Conservation (phyloP, 257 asterid species). For the Buddleja alternifolia region DNA sequence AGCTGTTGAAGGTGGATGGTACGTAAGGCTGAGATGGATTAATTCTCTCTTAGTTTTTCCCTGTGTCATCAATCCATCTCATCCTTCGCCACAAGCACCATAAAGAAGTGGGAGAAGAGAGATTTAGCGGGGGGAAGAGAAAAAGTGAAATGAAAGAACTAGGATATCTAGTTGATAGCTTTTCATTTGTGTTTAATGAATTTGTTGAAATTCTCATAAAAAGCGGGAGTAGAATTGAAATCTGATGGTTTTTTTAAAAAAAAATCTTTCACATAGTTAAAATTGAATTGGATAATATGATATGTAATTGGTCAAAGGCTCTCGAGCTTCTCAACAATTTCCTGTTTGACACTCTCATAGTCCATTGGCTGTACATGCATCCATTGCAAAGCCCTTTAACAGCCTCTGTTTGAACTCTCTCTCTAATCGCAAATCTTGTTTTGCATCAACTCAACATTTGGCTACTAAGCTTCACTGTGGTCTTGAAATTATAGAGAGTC, state of each 20-base stretch:
- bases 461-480: constrained; percentile 90
- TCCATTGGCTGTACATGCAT: constrained; percentile 38
- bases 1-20: not conserved
- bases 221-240: not conserved
- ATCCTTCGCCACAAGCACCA: too few relatives aligned
- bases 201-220: not conserved
- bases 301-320: not conserved
- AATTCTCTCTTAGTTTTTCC: too few relatives aligned
- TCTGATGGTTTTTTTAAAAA: not conserved
- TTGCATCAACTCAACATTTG: constrained; percentile 70
- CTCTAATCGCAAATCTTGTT: constrained; percentile 52
- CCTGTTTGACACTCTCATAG: constrained; percentile 38
- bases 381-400: constrained; percentile 58
- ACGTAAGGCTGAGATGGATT: not conserved
- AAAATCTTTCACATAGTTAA: not conserved
- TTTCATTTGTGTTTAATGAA: not conserved
- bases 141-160: not conserved
- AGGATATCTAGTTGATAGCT: not conserved
- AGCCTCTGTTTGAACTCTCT: constrained; percentile 49
- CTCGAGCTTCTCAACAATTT: not conserved
- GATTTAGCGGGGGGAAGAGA: too few relatives aligned
- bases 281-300: constrained; percentile 10
- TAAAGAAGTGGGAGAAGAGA: too few relatives aligned
- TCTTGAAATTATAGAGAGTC: constrained; percentile 74
- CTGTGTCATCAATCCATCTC: too few relatives aligned